Base-by-base conservation (phyloP, 805 yeast species). In the Jamesozyma jinghongensis region DNA sequence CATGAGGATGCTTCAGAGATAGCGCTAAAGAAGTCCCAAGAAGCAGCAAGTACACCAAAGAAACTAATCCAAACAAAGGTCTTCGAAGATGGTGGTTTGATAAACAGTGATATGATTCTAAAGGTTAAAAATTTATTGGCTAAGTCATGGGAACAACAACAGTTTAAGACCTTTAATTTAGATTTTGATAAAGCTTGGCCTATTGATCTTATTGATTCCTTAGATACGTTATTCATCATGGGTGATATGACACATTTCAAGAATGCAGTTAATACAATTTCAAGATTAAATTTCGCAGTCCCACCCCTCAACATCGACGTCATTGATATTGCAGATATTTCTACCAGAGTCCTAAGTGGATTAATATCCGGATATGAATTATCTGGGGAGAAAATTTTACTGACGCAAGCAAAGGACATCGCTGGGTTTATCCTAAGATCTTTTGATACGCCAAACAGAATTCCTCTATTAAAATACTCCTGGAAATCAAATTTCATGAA, bases 401-500 rank as follows among this genome's bases (percentile, higher is more conserved):
- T 61, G 7, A 37, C 34, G 1, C 64, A 68, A 44, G 74, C 78
- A 1, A 57, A 57, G 19, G 69, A 70, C 20, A 51, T 75, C 13
- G 80, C 70, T 1, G 70, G 71, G 37, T 61, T 74, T 40, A 53
- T 75, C 27, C 49, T 76, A 49, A 71, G 74, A 18, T 70, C 79
- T 0, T 77, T 74, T 49, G 81, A 77, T 46, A 75, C 81, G 0
- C 79, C 79, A 13, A 74, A 75, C 47, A 61, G 71, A 34, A 62
- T 77, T 61, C 82, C 82, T 3, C 42, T 71, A 8, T 48, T 72
- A 17, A 65, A 61, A 40, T 74, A 63, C 47, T 57, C 63, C 12
- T 73, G 77, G 71, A 54, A 58, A 20, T 58, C 65, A 3, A 52
- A 52, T 16, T 51, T 57, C 5, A 52, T 52, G 10, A 67, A 66